Evolutionary conservation across 2,329 filamentous ascomycete genomes (phyloP).

Genomic region (Zelopaecilomyces penicillatus): DNA sequence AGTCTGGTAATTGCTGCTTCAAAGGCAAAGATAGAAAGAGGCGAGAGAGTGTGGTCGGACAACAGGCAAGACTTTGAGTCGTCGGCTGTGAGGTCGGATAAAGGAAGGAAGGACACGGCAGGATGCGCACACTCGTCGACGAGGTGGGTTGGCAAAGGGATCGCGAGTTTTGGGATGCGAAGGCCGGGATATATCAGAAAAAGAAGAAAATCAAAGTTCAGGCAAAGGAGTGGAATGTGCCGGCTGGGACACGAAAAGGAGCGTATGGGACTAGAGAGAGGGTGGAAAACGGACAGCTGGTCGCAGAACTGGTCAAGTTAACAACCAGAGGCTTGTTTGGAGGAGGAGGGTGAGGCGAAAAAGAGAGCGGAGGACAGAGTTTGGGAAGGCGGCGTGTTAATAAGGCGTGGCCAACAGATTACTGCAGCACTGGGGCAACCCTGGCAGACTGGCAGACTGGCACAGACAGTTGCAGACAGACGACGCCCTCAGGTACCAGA

Average conservation of each 20-base stretch:
- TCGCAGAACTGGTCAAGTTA: background rate
- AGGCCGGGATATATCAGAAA: background rate
- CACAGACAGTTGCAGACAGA: too few species aligned
- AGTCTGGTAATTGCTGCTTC: slow-evolving; percentile 13
- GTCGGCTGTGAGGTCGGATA: slow-evolving; percentile 9
- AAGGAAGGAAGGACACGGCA: slow-evolving; percentile 10
- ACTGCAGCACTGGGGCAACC: too few species aligned
- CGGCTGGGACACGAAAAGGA: slow-evolving; percentile 21
- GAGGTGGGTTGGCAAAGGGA: background rate
- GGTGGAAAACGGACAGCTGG: background rate
- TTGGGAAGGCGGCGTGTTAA: background rate
- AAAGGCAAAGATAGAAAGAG: background rate
- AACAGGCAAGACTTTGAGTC: slow-evolving; percentile 14
- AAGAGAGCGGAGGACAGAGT: slow-evolving; percentile 9
- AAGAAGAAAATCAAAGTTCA: background rate
- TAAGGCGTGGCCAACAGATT: background rate
- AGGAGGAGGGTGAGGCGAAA: slow-evolving; percentile 7
- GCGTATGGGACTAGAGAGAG: slow-evolving; percentile 2
- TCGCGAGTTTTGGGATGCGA: slow-evolving; percentile 1
- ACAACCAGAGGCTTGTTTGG: slow-evolving; percentile 3
- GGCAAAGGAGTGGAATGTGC: slow-evolving; percentile 23
- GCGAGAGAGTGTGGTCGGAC: slow-evolving; percentile 13
- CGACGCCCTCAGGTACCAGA: too few species aligned
- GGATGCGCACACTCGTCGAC: background rate
- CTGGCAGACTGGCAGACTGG: too few species aligned